A percentile compares a stretch with the other conserved stretches of the same genome.
Conservation (phyloP, 2,329 filamentous ascomycete genomes). For the Phaeomoniella chlamydospora region DNA sequence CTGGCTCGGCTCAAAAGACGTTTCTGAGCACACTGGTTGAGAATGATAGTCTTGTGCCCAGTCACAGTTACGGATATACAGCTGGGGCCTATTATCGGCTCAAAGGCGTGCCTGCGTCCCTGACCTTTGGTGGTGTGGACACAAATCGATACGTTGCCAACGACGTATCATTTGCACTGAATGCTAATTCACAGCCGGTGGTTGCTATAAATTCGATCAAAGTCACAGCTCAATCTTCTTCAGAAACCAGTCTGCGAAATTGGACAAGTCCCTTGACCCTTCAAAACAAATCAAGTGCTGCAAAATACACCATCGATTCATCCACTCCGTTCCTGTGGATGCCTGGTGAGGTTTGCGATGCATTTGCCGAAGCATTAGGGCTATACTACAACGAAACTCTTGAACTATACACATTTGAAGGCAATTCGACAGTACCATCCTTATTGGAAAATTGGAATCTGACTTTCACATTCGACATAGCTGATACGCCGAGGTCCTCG, state of each 20-base stretch:
- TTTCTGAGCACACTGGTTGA: constrained; percentile 14
- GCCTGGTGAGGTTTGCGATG: constrained; percentile 18
- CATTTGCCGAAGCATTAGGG: constrained; percentile 20
- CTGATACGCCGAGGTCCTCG: constrained; percentile 13
- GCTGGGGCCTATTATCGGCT: constrained; percentile 14
- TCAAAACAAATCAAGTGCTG: constrained; percentile 7
- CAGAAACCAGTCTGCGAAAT: constrained; percentile 2
- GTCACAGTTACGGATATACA: constrained; percentile 19
- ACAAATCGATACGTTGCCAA: constrained; percentile 15
- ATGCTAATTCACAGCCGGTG: constrained; percentile 15
- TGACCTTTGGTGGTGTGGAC: constrained; percentile 18
- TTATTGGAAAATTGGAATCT: constrained; percentile 14
- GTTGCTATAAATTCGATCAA: constrained; percentile 16
- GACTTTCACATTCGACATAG: constrained; percentile 20
- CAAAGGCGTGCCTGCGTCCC: constrained; percentile 16
- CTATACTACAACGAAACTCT: constrained; percentile 19
- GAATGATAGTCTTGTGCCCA: constrained; percentile 13
- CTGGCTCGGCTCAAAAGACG: constrained; percentile 9
- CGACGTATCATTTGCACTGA: constrained; percentile 14
- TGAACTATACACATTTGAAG: constrained; percentile 18
- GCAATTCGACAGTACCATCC: constrained; percentile 12
- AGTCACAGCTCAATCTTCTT: constrained; percentile 10
- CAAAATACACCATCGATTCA: constrained; percentile 21
- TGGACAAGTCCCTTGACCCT: constrained; percentile 13
- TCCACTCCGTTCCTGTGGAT: constrained; percentile 25